phyloP scores from a whole-genome alignment of 306 rosid genomes.

The Corylus heterophylla region DNA sequence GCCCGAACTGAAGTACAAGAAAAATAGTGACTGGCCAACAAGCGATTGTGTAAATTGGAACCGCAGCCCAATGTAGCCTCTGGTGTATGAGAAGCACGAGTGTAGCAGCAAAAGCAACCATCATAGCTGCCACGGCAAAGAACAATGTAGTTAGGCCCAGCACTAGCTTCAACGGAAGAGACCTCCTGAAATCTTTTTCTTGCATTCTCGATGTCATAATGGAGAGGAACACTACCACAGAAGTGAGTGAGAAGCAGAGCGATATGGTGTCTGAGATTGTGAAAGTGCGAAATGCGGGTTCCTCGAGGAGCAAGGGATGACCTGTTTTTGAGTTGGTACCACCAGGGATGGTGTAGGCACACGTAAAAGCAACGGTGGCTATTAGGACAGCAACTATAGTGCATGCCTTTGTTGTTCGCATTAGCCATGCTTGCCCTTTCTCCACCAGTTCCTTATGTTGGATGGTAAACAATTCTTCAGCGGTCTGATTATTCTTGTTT shows the following conservation, averaged over 20 bases:
- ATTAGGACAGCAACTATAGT: conserved; percentile 26
- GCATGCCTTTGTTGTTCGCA: conserved; percentile 25
- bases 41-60: conserved; percentile 13
- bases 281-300: conserved; percentile 6
- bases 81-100: background rate
- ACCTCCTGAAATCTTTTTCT: conserved; percentile 8
- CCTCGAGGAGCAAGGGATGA: conserved; percentile 7
- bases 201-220: conserved; percentile 25
- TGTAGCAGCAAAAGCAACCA: conserved; percentile 23
- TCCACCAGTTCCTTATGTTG: background rate
- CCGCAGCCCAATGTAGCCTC: conserved; percentile 20
- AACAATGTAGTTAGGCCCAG: conserved; percentile 24
- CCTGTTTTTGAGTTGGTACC: conserved; percentile 7
- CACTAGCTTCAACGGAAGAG: conserved; percentile 21
- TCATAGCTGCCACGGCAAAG: conserved; percentile 15
- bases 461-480: conserved; percentile 12
- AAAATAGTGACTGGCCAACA: conserved; percentile 21
- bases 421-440: conserved; percentile 11
- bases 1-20: conserved; percentile 11
- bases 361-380: conserved; percentile 26
- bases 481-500: background rate
- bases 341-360: conserved; percentile 24
- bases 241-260: conserved; percentile 19
- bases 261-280: conserved; percentile 10
- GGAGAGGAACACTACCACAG: conserved; percentile 29